phyloP scores from a whole-genome alignment of 371 early-diverging fungal genomes.

The Capillidium heterosporum region DNA sequence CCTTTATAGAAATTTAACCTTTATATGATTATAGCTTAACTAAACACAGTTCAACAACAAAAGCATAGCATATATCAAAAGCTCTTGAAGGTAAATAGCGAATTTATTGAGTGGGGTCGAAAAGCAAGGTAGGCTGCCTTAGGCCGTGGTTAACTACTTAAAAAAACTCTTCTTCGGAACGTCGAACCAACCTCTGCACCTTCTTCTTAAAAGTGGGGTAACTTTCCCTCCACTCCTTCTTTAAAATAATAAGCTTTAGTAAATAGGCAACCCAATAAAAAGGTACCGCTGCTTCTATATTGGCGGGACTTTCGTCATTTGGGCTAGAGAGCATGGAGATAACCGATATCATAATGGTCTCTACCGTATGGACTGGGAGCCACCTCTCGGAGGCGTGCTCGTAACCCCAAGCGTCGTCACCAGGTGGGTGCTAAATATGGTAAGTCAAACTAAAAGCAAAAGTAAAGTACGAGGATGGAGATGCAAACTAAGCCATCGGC shows the following conservation, averaged over 20 bases:
- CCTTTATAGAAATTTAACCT: too few species aligned
- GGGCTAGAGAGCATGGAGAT: slow-evolving; percentile 80
- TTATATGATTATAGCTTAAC: too few species aligned
- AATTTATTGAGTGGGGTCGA: too few species aligned
- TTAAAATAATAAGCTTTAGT: slow-evolving; percentile 2
- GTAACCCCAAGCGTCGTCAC: slow-evolving; percentile 83
- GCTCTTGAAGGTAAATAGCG: too few species aligned
- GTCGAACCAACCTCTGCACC: slow-evolving; percentile 46
- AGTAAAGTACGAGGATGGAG: slow-evolving; percentile 55
- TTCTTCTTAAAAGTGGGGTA: slow-evolving; percentile 50
- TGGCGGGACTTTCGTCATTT: slow-evolving; percentile 87
- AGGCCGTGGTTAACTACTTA: too few species aligned
- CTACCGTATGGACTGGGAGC: slow-evolving; percentile 88
- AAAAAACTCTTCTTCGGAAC: slow-evolving; percentile 31
- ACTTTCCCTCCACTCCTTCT: slow-evolving; percentile 59
- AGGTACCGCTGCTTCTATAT: slow-evolving; percentile 74
- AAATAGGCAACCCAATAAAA: neutral
- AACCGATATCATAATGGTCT: slow-evolving; percentile 73
- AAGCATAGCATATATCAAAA: too few species aligned
- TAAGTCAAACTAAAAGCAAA: neutral
- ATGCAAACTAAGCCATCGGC: slow-evolving; percentile 79
- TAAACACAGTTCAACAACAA: too few species aligned
- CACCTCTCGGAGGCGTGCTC: slow-evolving; percentile 80
- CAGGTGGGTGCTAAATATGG: slow-evolving; percentile 36
- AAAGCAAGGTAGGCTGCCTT: too few species aligned